Evolutionary conservation across 202 grass and related monocot species (phyloP), one percentile per base, ranked within the genome.

Genomic region (Schoenoplectus tabernaemontani): DNA sequence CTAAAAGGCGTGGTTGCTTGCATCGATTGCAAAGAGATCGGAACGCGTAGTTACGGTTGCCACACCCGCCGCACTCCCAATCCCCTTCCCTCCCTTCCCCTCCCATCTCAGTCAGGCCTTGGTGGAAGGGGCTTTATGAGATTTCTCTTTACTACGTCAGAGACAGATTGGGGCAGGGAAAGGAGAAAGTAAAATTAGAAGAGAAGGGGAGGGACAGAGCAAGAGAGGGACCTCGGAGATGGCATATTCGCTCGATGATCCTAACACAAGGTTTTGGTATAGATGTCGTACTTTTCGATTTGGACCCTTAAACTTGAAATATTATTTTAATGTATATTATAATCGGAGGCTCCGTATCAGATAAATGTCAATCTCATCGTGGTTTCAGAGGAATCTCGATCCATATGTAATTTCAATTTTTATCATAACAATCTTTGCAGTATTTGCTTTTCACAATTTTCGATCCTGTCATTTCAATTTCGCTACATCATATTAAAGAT

Each of bases 1-100:
- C 91, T 42, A 99, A 84, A 44, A 99, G 85, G 76, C 91, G 89
- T 32, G 91, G 90, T 80, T 95, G 96, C 83, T 95, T 95, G 96
- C 96, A 98, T 68, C 96, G 96, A 78, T 98, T 98, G 88, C 96
- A 98, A 59, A 98, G 86, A 12, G 90, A 92, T 59, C 91, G 91
- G 90, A 98, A 98, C 41, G 94, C 94, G 87, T 97, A 97, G 91
- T 97, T 97, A 64, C 89, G 91, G 86, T 95, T 98, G 19, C 88
- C 87, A 78, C 96, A 98, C 3, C 90, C 67, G 83, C 84, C 84
- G 81, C 96, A 95, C 69, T 92, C 83, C 95, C 95, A 95, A 86
- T 98, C 95, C 51, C 95, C 91, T 87, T 98, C 95, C 88, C 91
- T 80, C 5, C 91, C 91, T 26, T 88, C 68, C 5, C 76, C 87